These are phyloP conservation scores for Venturia oleaginea DNA, from an alignment of 2,329 filamentous ascomycete species.

Conservation along the genomic window DNA sequence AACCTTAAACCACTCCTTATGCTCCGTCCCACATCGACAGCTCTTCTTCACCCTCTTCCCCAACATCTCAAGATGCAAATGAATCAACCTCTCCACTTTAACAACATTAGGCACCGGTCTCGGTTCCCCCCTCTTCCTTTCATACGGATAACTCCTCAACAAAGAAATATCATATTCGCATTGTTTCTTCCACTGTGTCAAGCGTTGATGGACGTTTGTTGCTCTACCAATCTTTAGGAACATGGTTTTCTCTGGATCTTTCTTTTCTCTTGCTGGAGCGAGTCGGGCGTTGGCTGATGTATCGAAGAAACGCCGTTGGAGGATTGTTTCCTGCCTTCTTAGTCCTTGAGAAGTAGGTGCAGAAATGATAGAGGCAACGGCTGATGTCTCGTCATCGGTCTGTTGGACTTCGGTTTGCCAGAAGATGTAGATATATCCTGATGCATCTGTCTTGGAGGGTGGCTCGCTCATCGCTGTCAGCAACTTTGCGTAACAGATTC, in stretches of 20 bases:
- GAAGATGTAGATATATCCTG: slow-evolving; percentile 96
- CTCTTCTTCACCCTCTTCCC: slow-evolving; percentile 48
- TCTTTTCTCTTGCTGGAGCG: background rate
- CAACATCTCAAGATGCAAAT: slow-evolving; percentile 63
- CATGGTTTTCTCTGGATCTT: slow-evolving; percentile 5
- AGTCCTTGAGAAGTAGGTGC: slow-evolving; percentile 36
- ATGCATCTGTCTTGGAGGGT: slow-evolving; percentile 6
- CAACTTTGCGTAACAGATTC: slow-evolving; percentile 12
- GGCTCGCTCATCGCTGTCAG: slow-evolving; percentile 12
- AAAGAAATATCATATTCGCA: slow-evolving; percentile 84
- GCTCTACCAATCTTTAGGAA: slow-evolving; percentile 55
- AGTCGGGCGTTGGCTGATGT: slow-evolving; percentile 8
- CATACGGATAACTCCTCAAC: slow-evolving; percentile 85
- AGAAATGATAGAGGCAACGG: slow-evolving; percentile 27
- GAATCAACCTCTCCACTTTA: slow-evolving; percentile 80
- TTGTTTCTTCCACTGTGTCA: slow-evolving; percentile 90
- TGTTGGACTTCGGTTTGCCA: slow-evolving; percentile 71
- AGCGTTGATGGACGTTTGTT: slow-evolving; percentile 77
- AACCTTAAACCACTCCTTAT: slow-evolving; percentile 93
- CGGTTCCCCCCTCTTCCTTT: slow-evolving; percentile 27
- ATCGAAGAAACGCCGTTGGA: slow-evolving; percentile 10
- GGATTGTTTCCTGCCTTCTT: slow-evolving; percentile 17
- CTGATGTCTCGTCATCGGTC: slow-evolving; percentile 40
- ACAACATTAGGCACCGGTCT: slow-evolving; percentile 73
- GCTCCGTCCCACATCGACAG: slow-evolving; percentile 75